Base-by-base conservation (phyloP, 202 grass and related monocot species). In the Musa balbisiana region DNA sequence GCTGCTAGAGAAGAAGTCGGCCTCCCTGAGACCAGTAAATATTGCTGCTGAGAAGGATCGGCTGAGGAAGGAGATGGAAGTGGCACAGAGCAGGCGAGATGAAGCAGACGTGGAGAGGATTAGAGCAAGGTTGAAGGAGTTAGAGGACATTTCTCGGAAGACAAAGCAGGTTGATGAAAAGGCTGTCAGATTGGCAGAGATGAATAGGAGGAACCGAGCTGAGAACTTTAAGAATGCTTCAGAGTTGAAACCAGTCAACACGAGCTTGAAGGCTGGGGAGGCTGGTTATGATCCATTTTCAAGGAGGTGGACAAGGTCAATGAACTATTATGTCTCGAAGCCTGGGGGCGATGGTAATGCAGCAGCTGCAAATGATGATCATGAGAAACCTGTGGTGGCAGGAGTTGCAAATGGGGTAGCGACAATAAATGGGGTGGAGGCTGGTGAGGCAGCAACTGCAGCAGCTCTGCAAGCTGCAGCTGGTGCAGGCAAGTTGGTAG, bases 171-270 rank as follows among this genome's bases (percentile, higher is more conserved):
- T 81, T 58, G 72, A 98, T 83, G 82, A 66, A 17, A 98, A 98
- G 81, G 91, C 91, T 83, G 91, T 84, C 15, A 94, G 73, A 83
- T 89, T 98, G 85, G 94, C 92, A 51, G 94, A 89, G 76, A 98
- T 98, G 94, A 98, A 98, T 82, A 82, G 85, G 73, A 92, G 85
- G 81, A 98, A 98, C 73, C 84, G 90, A 50, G 90, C 81, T 51
- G 94, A 97, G 49, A 98, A 98, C 73, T 98, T 98, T 76, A 93
- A 92, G 79, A 98, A 92, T 71, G 91, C 94, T 52, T 98, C 94
- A n/a, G 94, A 93, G 82, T 11, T 92, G 83, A 98, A 94, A 75
- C 91, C 90, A 29, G 79, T 94, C 50, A 98, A 98, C 79, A 87
- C 79, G 3, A 74, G 76, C 82, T 76, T 98, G 62, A 98, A 93